Base-by-base conservation (phyloP, 179 eudicot species). In the Pouteria campechiana region DNA sequence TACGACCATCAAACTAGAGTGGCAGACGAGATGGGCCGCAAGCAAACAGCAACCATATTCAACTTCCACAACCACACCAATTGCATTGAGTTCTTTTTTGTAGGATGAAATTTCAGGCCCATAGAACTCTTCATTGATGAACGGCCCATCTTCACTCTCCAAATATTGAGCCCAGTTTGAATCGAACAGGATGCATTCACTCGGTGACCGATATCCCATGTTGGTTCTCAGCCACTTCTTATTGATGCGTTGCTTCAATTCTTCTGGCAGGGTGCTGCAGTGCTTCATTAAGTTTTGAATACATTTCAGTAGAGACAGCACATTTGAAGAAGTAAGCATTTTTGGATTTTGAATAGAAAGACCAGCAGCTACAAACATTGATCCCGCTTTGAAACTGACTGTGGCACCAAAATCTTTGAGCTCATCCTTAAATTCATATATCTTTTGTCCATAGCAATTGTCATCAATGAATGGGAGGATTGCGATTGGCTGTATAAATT, bases 401-500 rank as follows among this genome's bases (percentile, higher is more conserved):
- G 63, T 52, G n/a, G 79, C 89, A 18, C 89, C 94, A 42, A 70
- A 46, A 6, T 50, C 48, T 13, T 57, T 14, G 25, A 83, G 63
- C 61, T 79, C 81, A 22, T 37, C 47, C 39, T 52, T 37, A 49
- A 61, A 79, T 14, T 68, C 57, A 27, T 73, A 58, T 53, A 83
- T 68, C 17, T 14, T 37, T 13, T 45, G 38, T 4, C 94, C 79
- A 32, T 79, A 83, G 25, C 46, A 60, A 19, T 12, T 50, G 19
- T 64, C 74, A 58, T 80, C 82, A 54, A 83, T 44, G 61, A 83
- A 79, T 8, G 94, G 94, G 37, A 83, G 84, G 25, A 37, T 25
- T 6, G 85, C 52, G 17, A 83, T 64, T 36, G 29, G 41, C 34
- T 68, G 54, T 17, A 83, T 58, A 25, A 69, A 17, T 28, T 58